Evolutionary conservation across 805 yeast genomes (phyloP).

Genomic region (Candida orba): DNA sequence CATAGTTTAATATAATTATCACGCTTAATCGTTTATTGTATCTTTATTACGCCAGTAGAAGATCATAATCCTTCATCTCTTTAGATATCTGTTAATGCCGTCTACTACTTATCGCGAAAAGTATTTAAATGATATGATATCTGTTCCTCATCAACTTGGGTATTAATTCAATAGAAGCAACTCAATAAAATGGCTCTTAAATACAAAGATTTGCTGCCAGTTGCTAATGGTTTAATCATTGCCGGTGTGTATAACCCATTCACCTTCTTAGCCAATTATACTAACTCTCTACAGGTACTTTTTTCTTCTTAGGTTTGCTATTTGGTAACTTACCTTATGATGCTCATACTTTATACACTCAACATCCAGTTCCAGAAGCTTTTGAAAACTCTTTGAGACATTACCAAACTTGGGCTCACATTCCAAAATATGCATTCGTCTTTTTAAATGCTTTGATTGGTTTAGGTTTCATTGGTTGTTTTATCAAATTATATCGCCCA

Average conservation of each 20-base stretch:
- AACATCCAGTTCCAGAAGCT: constrained; percentile 41
- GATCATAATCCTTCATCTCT: background rate
- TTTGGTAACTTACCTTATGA: constrained; percentile 81
- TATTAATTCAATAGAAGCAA: background rate
- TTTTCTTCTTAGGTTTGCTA: constrained; percentile 75
- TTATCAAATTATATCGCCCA: constrained; percentile 83
- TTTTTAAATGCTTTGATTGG: constrained; percentile 53
- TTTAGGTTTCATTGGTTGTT: constrained; percentile 65
- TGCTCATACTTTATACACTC: constrained; percentile 61
- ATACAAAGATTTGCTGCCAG: constrained; percentile 39
- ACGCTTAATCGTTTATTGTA: background rate
- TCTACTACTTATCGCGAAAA: background rate
- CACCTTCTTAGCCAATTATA: background rate
- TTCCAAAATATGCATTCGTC: constrained; percentile 53
- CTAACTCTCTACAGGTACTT: constrained; percentile 34
- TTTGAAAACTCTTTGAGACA: constrained; percentile 61
- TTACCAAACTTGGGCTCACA: constrained; percentile 64
- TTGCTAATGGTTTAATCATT: constrained; percentile 39
- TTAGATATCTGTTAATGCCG: background rate
- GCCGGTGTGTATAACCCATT: constrained; percentile 22
- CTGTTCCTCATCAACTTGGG: background rate
- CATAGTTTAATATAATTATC: background rate
- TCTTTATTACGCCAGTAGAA: no score
- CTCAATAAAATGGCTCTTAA: constrained; percentile 16
- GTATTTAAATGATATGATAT: background rate